Base-by-base conservation (phyloP, 306 rosid species). In the Prunus dulcis region DNA sequence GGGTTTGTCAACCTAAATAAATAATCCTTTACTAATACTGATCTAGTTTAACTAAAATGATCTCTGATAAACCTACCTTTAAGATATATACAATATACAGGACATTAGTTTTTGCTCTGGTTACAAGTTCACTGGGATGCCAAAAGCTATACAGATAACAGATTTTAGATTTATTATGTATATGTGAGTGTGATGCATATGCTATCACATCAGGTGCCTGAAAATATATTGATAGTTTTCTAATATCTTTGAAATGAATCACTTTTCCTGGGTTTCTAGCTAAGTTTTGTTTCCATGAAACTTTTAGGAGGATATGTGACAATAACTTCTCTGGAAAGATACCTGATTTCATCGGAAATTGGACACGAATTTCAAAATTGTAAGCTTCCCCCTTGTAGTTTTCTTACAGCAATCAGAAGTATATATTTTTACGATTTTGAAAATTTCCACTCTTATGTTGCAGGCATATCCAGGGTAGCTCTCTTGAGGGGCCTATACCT, bases 401-500 rank as follows among this genome's bases (percentile, higher is more conserved):
- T 67, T 79, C 43, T 79, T n/a, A 32, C 60, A 78, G 66, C 75
- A 30, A 62, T 79, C 71, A 65, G 15, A 58, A 38, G 22, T 78
- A 66, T 12, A 38, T 23, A 43, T 68, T 20, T 46, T 34, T 6
- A 61, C 73, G 41, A 67, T 79, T 52, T 25, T 50, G 19, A 34
- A 71, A 43, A 45, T 32, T 27, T 43, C 47, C 66, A 38, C 73
- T 79, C 70, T 9, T 61, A 55, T 52, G 65, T 87, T 73, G 67
- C 89, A 94, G 98, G 87, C 93, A 84, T 51, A 89, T 94, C 2
- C 78, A 87, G 41, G 98, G 98, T 77, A 83, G 91, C 83, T 81
- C 90, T n/a, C 87, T 94, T 55, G 84, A 86, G 80, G 98, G 98
- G 20, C 98, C 98, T 41, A 90, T 94, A 71, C 97, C 98, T 69